phyloP scores from a whole-genome alignment of 78 protist species.

The Dictyostelium firmibasis region DNA sequence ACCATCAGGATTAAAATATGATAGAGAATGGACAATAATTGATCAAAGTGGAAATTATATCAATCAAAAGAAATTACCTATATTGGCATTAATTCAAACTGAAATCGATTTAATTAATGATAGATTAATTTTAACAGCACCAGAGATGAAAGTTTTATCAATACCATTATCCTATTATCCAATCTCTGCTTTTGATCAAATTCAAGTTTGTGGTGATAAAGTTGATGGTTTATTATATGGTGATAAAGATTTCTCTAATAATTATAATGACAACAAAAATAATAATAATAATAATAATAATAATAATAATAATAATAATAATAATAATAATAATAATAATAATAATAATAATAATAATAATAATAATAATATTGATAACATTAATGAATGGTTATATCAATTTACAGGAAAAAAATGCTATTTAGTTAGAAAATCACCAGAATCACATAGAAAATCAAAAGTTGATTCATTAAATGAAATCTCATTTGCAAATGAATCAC shows the following conservation, averaged over 20 bases:
- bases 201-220: slow-evolving; percentile 81
- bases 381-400: slow-evolving; percentile 44
- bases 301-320: background rate
- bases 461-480: background rate
- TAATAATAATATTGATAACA: background rate
- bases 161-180: slow-evolving; percentile 66
- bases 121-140: slow-evolving; percentile 22
- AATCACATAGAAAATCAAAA: slow-evolving; percentile 45
- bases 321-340: background rate
- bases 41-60: slow-evolving; percentile 73
- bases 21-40: slow-evolving; percentile 88
- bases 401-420: slow-evolving; percentile 36
- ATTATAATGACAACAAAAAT: slow-evolving; percentile 1
- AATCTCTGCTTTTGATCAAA: background rate
- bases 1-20: slow-evolving; percentile 56
- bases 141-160: slow-evolving; percentile 48
- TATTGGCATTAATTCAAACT: slow-evolving; percentile 40
- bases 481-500: slow-evolving; percentile 78
- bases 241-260: background rate
- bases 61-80: slow-evolving; percentile 62
- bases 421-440: slow-evolving; percentile 41
- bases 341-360: background rate
- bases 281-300: slow-evolving; percentile 1
- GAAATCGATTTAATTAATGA: slow-evolving; percentile 18
- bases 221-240: slow-evolving; percentile 67